phyloP scores from a whole-genome alignment of 352 stramenopile genomes.

The Phytophthora colocasiae region DNA sequence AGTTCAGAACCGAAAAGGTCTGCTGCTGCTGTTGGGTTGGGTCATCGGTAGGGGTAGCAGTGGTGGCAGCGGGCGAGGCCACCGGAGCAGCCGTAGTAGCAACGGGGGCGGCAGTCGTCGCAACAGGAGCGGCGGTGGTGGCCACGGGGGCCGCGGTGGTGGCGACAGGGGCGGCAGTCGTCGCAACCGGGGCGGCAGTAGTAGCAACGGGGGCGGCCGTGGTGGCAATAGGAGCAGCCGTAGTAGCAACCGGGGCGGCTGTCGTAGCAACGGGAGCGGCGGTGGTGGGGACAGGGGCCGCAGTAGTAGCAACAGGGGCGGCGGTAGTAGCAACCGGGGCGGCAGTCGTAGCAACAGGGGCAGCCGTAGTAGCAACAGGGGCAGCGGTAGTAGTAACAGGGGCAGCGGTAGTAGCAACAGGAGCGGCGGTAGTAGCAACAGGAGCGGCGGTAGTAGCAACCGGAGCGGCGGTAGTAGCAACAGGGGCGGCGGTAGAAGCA shows the following conservation, averaged over 20 bases:
- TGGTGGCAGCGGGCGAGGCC: background rate
- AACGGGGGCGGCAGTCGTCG: conserved; percentile 15
- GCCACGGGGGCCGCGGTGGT: conserved; percentile 1
- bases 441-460: background rate
- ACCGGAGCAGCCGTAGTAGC: conserved; percentile 1
- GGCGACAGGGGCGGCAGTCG: background rate
- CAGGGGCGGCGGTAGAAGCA: conserved; percentile 9
- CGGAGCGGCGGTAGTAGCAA: background rate
- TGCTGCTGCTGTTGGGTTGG: conserved; percentile 23
- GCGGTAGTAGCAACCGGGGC: conserved; percentile 5
- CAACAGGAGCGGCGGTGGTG: conserved; percentile 4
- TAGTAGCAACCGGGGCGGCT: background rate
- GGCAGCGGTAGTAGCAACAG: conserved; percentile 1
- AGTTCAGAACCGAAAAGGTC: conserved; percentile 22
- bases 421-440: conserved; percentile 13
- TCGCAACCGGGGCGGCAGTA: conserved; percentile 15
- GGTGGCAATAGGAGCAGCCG: background rate
- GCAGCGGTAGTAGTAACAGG: conserved; percentile 10
- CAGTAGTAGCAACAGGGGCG: conserved; percentile 9
- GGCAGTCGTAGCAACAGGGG: conserved; percentile 18
- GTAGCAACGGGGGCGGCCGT: conserved; percentile 7
- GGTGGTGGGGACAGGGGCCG: background rate
- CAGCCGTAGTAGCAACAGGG: background rate
- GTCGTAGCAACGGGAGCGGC: background rate
- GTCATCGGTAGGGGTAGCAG: conserved; percentile 8